Evolutionary conservation across 768 basidiomycete species (phyloP), one percentile per base, ranked within the genome.

Genomic region (Psilocybe tampanensis): DNA sequence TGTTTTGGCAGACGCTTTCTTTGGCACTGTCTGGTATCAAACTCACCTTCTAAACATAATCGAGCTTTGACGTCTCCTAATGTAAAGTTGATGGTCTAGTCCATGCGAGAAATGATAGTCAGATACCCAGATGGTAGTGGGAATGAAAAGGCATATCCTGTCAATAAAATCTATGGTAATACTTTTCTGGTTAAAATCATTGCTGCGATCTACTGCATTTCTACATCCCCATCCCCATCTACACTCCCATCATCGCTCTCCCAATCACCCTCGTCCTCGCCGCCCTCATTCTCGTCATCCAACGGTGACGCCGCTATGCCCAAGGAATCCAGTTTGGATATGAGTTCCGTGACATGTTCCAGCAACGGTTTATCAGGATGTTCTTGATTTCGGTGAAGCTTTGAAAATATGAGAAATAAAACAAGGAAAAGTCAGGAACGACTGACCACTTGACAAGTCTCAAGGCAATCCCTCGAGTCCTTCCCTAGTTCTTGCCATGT

Each of bases 391-490:
- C 74, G 70, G 60, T 93, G 90, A 33, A 95, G 71, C 90, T 94
- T 33, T 45, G 29, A 39, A 45, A 42, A 66, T 36, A 13, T 53
- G 34, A 59, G 33, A 21, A 34, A 22, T 26, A 19, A 50, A 17
- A 44, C 6, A 44, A 48, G 47, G 53, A 2, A n/a, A 43, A 36
- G 12, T 21, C 22, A 44, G 29, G 13, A 29, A 29, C 61, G 54
- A 74, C 85, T 58, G 54, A 92, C 92, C 69, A 80, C 84, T 72
- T 86, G 82, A 72, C 92, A 94, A 8, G 90, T 92, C 59, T 93
- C 88, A 55, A 96, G 70, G 67, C 91, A 91, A 67, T 94, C 88
- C 59, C 90, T 76, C 0, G 92, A 76, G 66, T 95, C 92, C 54
- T 80, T 83, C 6, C 85, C 89, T 44, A 94, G 84, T 60, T 95